Conservation (phyloP, 345 rosid species). For the Boechera retrofracta region DNA sequence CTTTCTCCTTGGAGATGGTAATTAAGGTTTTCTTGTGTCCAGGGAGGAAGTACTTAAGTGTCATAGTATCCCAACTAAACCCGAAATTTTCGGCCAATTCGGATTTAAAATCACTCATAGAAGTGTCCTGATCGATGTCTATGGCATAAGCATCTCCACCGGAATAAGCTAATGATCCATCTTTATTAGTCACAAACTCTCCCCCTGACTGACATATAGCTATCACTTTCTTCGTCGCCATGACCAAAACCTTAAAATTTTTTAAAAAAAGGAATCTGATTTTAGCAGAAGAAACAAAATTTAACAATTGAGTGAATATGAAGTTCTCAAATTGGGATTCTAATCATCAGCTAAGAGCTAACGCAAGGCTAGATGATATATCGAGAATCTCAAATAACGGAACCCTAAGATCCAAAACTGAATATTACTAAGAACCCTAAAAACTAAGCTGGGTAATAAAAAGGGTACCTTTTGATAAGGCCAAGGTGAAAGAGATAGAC, state of each 20-base stretch:
- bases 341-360: conserved; percentile 5
- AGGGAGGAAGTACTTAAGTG: conserved; percentile 87
- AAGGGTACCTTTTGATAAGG: conserved; percentile 28
- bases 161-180: conserved; percentile 67
- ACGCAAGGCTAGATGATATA: not conserved
- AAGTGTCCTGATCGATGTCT: conserved; percentile 67
- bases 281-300: not conserved
- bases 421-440: not conserved
- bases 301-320: too few relatives aligned
- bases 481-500: conserved; percentile 19
- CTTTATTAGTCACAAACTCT: conserved; percentile 68
- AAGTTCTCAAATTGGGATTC: not conserved
- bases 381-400: not conserved
- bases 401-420: conserved; percentile 15
- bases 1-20: conserved; percentile 86
- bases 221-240: conserved; percentile 80
- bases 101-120: conserved; percentile 61
- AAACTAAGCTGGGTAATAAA: not conserved
- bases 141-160: conserved; percentile 89
- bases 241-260: conserved; percentile 39
- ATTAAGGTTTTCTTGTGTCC: conserved; percentile 83
- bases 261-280: not conserved
- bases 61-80: conserved; percentile 57
- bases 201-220: conserved; percentile 96
- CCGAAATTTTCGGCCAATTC: conserved; percentile 82